Percentiles rank a stretch among this genome's conserved stretches.
These are phyloP conservation scores for Elsinoe batatas DNA, from an alignment of 2,329 filamentous ascomycete genomes.

Conservation along the genomic window DNA sequence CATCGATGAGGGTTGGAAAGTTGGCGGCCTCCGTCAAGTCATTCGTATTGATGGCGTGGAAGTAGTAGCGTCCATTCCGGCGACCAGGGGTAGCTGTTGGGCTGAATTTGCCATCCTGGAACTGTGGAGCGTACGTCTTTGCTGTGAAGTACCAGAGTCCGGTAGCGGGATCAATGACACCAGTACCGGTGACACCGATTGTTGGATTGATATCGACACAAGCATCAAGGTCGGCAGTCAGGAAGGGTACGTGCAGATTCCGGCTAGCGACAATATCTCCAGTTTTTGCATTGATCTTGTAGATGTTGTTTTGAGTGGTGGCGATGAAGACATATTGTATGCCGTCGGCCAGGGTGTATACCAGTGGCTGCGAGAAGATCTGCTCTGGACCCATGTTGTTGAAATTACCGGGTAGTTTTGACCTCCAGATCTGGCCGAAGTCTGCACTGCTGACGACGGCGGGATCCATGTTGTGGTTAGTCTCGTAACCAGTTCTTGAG, in stretches of 20 bases:
- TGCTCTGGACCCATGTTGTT: constrained; percentile 39
- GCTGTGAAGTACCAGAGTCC: constrained; percentile 41
- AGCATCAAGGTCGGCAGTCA: constrained; percentile 37
- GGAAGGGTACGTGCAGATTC: constrained; percentile 41
- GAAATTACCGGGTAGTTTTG: constrained; percentile 44
- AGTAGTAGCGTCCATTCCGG: constrained; percentile 35
- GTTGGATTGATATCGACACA: constrained; percentile 41
- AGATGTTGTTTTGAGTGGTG: constrained; percentile 49
- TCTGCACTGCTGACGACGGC: constrained; percentile 45
- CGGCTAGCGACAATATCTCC: constrained; percentile 24
- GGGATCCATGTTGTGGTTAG: constrained; percentile 55
- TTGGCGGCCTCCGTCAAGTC: constrained; percentile 33
- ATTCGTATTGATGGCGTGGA: constrained; percentile 39
- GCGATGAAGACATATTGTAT: constrained; percentile 42
- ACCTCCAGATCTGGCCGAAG: constrained; percentile 48
- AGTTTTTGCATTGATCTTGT: constrained; percentile 45
- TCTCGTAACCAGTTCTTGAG: constrained; percentile 20
- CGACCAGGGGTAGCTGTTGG: constrained; percentile 28
- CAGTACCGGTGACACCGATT: constrained; percentile 41
- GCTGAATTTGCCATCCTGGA: constrained; percentile 21
- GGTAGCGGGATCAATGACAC: constrained; percentile 42
- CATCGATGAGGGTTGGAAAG: constrained; percentile 34
- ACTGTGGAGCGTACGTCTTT: constrained; percentile 40
- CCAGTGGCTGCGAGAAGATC: constrained; percentile 43
- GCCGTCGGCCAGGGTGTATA: constrained; percentile 38